These are phyloP conservation scores for Dillenia turbinata DNA, from an alignment of 164 flowering plant species.

Conservation along the genomic window DNA sequence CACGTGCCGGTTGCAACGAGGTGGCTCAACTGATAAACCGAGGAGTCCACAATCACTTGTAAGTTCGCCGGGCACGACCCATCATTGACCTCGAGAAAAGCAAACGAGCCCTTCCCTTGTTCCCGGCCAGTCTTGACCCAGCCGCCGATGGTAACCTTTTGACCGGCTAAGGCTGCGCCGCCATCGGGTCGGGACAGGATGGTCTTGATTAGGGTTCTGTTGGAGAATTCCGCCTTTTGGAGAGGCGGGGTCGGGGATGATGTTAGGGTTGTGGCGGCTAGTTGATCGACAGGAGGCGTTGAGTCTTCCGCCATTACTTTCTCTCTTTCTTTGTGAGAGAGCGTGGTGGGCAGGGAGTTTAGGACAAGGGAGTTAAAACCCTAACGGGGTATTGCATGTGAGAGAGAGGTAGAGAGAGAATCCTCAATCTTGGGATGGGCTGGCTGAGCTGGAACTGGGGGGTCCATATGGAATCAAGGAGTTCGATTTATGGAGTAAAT, in stretches of 20 bases:
- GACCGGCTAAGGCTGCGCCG: slow-evolving; percentile 64
- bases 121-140: slow-evolving; percentile 96
- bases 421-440: too few relatives aligned
- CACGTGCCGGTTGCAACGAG: slow-evolving; percentile 78
- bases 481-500: too few relatives aligned
- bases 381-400: too few relatives aligned
- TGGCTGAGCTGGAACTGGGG: too few relatives aligned
- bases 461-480: too few relatives aligned
- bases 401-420: too few relatives aligned
- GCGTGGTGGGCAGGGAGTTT: too few relatives aligned
- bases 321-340: too few relatives aligned
- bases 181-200: slow-evolving; percentile 66
- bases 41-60: slow-evolving; percentile 71
- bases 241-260: slow-evolving; percentile 9
- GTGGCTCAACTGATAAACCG: slow-evolving; percentile 36
- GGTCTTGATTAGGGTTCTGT: slow-evolving; percentile 53
- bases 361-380: too few relatives aligned
- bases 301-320: slow-evolving; percentile 25
- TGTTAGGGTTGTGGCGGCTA: slow-evolving; percentile 19
- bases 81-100: slow-evolving; percentile 82
- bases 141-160: slow-evolving; percentile 58
- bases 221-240: slow-evolving; percentile 50
- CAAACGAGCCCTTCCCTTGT: slow-evolving; percentile 77
- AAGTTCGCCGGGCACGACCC: slow-evolving; percentile 83
- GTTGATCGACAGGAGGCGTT: slow-evolving; percentile 24